Evolutionary conservation across 2,329 filamentous ascomycete species (phyloP).

Genomic region (Colletotrichum liaoningense): DNA sequence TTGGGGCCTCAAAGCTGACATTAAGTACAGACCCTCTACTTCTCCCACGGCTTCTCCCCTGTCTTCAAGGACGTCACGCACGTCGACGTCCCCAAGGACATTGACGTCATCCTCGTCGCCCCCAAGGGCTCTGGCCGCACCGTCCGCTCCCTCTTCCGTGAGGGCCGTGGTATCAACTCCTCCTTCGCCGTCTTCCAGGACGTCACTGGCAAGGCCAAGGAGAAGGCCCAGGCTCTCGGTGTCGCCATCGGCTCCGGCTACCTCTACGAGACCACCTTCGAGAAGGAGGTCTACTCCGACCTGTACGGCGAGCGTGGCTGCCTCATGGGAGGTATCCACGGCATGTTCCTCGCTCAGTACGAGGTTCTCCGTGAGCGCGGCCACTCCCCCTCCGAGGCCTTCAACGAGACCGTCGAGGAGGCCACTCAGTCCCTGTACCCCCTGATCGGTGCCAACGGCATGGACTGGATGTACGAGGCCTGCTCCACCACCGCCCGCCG

Average conservation of each 20-base stretch:
- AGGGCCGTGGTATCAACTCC: conserved; percentile 99
- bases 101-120: conserved; percentile 99
- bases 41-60: conserved; percentile 99
- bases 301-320: conserved; percentile 99
- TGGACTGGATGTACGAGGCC: conserved; percentile 99
- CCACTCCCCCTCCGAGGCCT: conserved; percentile 97
- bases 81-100: conserved; percentile 93
- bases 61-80: conserved; percentile 99
- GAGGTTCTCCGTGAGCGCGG: conserved; percentile 99
- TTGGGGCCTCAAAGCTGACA: conserved; percentile 38
- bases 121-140: conserved; percentile 99
- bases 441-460: conserved; percentile 95
- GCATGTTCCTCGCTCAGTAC: conserved; percentile 99
- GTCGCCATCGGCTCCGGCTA: conserved; percentile 97
- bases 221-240: conserved; percentile 96
- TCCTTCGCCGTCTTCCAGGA: conserved; percentile 99
- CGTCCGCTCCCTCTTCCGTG: conserved; percentile 97
- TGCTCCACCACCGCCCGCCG: conserved; percentile 99
- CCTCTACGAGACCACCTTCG: conserved; percentile 99
- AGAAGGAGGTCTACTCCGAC: conserved; percentile 99
- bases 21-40: conserved; percentile 87
- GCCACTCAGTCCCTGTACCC: conserved; percentile 98
- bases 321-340: conserved; percentile 99
- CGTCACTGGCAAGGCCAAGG: conserved; percentile 96
- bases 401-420: conserved; percentile 99